Base-by-base conservation (phyloP, 768 basidiomycete genomes). In the Lactarius trivialis region DNA sequence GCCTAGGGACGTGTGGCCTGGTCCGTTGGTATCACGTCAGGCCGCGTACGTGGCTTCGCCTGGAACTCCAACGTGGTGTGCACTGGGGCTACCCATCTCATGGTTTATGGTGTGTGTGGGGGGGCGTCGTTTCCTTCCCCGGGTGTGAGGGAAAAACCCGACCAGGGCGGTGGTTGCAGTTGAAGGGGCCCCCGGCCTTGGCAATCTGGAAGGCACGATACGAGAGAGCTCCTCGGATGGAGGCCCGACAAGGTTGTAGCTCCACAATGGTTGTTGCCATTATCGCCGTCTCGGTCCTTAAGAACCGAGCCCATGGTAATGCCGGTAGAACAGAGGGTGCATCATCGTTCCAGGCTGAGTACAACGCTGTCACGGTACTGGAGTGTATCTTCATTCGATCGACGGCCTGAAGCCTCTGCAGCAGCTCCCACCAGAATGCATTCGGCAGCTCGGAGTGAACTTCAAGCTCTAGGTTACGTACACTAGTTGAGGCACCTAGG, bases 251-350 rank as follows among this genome's bases (percentile, higher is more conserved):
- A 2, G 39, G 12, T 15, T 8, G 55, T 33, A n/a, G 33, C 21
- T 39, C 57, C 36, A 24, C 45, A 19, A 24, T 12, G 17, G 55
- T 49, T 37, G 39, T 41, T 3, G 43, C n/a, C n/a, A 30, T 21
- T 12, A 9, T 37, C 43, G 43, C 8, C 9, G 19, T 21, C 30
- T 41, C 30, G 17, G 30, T 15, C 28, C 17, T 17, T 3, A 51
- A 12, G 26, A 55, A 2, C 21, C 54, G 45, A 21, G 41, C 54
- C 24, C 24, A n/a, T 12, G n/a, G 62, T 7, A 55, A 30, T 11
- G 45, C 52, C 6, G 52, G 57, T n/a, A 63, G 32, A 43, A 59
- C 52, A 19, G 58, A 19, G 2, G 62, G 58, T 19, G 62, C 62
- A 26, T 24, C 45, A n/a, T 55, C 30, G 24, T 49, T 34, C 62